phyloP scores from a whole-genome alignment of 768 basidiomycete species.

The Leccinum subgranulosum region DNA sequence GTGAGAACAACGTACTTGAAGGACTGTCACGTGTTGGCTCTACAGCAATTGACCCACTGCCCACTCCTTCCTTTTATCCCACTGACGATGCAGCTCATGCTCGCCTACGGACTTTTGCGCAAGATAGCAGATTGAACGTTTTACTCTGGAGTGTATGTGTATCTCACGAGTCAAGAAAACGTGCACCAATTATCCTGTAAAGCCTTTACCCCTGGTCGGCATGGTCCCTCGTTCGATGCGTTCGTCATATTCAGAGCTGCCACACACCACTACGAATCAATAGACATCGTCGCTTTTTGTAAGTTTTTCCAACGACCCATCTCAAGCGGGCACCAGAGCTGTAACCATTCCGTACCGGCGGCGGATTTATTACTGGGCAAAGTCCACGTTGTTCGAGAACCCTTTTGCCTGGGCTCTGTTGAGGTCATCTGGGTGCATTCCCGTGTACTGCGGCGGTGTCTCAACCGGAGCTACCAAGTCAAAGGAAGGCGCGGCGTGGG shows the following conservation, averaged over 20 bases:
- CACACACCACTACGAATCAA: constrained; percentile 68
- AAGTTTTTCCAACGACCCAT: constrained; percentile 5
- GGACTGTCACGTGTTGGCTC: not conserved
- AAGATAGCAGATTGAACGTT: constrained; percentile 64
- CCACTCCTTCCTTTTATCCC: not conserved
- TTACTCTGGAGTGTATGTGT: constrained; percentile 57
- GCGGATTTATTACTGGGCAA: constrained; percentile 67
- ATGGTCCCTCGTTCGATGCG: not conserved
- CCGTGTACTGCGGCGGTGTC: constrained; percentile 41
- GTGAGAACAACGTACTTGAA: not conserved
- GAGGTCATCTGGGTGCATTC: constrained; percentile 64
- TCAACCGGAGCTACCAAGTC: constrained; percentile 47
- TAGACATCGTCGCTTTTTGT: constrained; percentile 53
- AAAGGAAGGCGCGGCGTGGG: constrained; percentile 66
- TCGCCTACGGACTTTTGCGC: constrained; percentile 58
- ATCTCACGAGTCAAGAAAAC: constrained; percentile 55
- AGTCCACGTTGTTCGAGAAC: constrained; percentile 63
- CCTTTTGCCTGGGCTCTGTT: constrained; percentile 50
- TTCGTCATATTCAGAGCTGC: constrained; percentile 39
- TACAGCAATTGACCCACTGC: not conserved
- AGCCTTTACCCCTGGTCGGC: constrained; percentile 14
- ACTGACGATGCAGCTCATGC: constrained; percentile 42
- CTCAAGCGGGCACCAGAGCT: constrained; percentile 27
- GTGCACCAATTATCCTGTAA: constrained; percentile 58
- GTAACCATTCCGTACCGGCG: constrained; percentile 58